These are phyloP conservation scores for Talaromyces nanjingensis DNA, from an alignment of 495 filamentous ascomycete genomes.

Conservation along the genomic window DNA sequence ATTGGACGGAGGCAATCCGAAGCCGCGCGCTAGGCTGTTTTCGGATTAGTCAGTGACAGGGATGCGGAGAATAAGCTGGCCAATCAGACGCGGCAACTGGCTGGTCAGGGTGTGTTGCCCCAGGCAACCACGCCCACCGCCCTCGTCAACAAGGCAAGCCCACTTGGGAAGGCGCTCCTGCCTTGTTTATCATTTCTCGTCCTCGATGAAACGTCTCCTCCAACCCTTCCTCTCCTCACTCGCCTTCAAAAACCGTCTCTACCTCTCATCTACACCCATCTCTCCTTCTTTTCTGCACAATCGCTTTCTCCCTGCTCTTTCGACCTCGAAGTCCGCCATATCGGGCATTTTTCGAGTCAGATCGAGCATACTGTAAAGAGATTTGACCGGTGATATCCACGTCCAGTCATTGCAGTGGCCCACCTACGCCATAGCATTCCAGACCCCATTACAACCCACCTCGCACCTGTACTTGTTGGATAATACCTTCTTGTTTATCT, in stretches of 20 bases:
- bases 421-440: conserved; percentile 7
- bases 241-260: conserved; percentile 10
- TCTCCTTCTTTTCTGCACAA: neutral
- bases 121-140: neutral
- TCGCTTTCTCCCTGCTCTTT: neutral
- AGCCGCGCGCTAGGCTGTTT: neutral
- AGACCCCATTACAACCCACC: neutral
- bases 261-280: neutral
- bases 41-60: neutral
- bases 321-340: neutral
- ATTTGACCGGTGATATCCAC: conserved; percentile 10
- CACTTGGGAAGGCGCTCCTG: conserved; percentile 4
- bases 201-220: conserved; percentile 1
- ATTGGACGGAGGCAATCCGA: neutral
- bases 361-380: conserved; percentile 5
- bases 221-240: conserved; percentile 17
- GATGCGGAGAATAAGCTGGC: conserved; percentile 8
- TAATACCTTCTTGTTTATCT: neutral
- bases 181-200: neutral
- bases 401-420: neutral
- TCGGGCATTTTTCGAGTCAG: neutral
- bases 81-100: neutral
- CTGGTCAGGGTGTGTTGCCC: neutral
- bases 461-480: neutral
- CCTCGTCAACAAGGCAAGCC: conserved; percentile 8